Evolutionary conservation across 163 green algal species (phyloP).

Genomic region (Scenedesmus sp.): DNA sequence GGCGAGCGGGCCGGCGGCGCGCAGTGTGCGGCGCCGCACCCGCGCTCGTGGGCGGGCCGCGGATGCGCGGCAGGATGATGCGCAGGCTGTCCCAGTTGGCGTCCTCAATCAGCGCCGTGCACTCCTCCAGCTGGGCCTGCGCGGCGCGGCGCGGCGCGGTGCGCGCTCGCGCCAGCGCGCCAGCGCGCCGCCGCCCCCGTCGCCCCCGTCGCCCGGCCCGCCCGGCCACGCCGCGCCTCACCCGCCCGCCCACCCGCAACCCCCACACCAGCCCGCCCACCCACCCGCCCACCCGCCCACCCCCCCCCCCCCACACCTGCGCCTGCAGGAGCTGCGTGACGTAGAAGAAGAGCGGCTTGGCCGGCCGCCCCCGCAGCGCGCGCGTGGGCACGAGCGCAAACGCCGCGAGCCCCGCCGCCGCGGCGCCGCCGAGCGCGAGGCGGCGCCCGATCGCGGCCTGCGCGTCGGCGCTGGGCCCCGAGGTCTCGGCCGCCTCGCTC

Average conservation of each 20-base stretch:
- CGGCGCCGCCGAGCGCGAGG: constrained; percentile 62
- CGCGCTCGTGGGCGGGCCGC: constrained; percentile 7
- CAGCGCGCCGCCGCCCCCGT: too few relatives aligned
- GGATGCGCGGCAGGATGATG: constrained; percentile 35
- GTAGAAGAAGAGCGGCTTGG: constrained; percentile 85
- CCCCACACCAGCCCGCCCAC: too few relatives aligned
- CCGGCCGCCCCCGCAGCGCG: constrained; percentile 58
- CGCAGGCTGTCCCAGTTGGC: constrained; percentile 61
- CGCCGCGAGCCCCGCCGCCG: constrained; percentile 53
- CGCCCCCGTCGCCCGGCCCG: too few relatives aligned
- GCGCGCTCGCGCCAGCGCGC: too few relatives aligned
- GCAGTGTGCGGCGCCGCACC: too few relatives aligned
- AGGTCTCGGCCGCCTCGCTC: constrained; percentile 41
- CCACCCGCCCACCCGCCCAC: too few relatives aligned
- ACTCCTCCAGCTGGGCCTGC: constrained; percentile 63
- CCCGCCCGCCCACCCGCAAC: too few relatives aligned
- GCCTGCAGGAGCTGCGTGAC: constrained; percentile 72
- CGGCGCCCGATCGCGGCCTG: constrained; percentile 47
- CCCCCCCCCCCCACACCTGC: constrained; percentile 38
- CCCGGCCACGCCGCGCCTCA: too few relatives aligned
- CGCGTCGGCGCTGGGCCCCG: constrained; percentile 30
- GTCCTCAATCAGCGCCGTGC: constrained; percentile 59
- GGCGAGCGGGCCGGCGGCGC: too few relatives aligned
- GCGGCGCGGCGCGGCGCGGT: not conserved
- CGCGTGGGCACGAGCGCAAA: constrained; percentile 82